phyloP scores from a whole-genome alignment of 2,329 filamentous ascomycete species.

The Scopulariopsis brevicaulis region DNA sequence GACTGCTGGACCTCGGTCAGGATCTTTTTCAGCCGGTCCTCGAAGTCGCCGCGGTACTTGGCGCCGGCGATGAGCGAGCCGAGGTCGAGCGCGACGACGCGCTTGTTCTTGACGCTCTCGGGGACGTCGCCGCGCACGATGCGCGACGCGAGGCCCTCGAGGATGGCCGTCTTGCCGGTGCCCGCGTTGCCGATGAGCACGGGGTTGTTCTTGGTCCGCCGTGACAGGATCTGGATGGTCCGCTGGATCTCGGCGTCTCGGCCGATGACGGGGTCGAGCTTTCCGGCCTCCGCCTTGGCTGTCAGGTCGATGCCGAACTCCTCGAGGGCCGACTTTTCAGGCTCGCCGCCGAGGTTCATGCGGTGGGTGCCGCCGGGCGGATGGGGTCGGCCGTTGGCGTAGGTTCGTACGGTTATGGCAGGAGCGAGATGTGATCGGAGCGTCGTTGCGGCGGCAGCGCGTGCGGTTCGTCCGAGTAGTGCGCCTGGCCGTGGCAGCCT shows the following conservation, averaged over 20 bases:
- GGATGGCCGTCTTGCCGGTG: slow-evolving; percentile 86
- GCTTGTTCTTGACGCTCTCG: slow-evolving; percentile 90
- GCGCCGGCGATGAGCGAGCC: slow-evolving; percentile 91
- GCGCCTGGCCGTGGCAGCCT: not conserved
- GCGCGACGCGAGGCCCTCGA: slow-evolving; percentile 80
- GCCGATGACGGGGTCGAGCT: slow-evolving; percentile 92
- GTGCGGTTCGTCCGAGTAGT: not conserved
- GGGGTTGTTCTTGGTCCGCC: slow-evolving; percentile 91
- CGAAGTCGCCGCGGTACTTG: slow-evolving; percentile 92
- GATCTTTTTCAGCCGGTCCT: slow-evolving; percentile 84
- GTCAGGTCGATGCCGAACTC: slow-evolving; percentile 89
- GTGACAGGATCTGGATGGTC: slow-evolving; percentile 86
- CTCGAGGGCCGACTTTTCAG: slow-evolving; percentile 78
- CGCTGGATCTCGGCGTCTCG: slow-evolving; percentile 84
- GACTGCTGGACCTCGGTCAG: slow-evolving; percentile 85
- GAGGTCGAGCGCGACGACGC: slow-evolving; percentile 77
- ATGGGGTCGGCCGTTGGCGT: slow-evolving; percentile 66
- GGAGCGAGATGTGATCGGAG: not conserved
- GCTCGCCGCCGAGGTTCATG: slow-evolving; percentile 72
- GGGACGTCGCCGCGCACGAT: slow-evolving; percentile 91
- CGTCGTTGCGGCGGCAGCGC: not conserved
- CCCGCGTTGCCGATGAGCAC: slow-evolving; percentile 88
- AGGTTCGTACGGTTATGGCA: slow-evolving; percentile 27
- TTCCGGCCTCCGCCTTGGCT: slow-evolving; percentile 71
- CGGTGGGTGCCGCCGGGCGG: slow-evolving; percentile 87